Conservation (phyloP, 129 eudicot genomes). For the Pittosporum tobira region DNA sequence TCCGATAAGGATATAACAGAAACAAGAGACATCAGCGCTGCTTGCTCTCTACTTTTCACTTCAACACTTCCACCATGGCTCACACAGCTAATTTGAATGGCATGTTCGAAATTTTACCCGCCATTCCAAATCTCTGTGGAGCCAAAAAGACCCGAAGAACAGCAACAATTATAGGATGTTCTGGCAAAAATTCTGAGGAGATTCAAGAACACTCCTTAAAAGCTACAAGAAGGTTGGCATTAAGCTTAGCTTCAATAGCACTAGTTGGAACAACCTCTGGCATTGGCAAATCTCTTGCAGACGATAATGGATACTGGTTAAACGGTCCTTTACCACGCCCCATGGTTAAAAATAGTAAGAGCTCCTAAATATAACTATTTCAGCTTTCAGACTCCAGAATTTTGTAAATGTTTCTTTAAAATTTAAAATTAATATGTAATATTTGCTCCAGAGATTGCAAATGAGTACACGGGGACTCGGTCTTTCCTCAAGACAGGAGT, state of each 20-base stretch:
- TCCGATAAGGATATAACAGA: constrained; percentile 3
- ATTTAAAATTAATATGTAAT: not conserved
- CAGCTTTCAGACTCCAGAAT: not conserved
- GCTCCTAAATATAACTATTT: not conserved
- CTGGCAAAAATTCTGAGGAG: constrained; percentile 31
- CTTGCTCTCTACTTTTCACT: constrained; percentile 15
- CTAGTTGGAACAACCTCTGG: constrained; percentile 33
- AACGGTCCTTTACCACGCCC: constrained; percentile 52
- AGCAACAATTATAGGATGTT: constrained; percentile 9
- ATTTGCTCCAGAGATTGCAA: constrained; percentile 40
- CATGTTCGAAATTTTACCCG: constrained; percentile 34
- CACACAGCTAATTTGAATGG: constrained; percentile 37
- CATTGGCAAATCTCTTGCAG: constrained; percentile 43
- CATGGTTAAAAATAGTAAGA: constrained; percentile 36
- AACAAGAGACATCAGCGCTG: constrained; percentile 10
- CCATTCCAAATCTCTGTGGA: constrained; percentile 33
- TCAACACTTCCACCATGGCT: constrained; percentile 29
- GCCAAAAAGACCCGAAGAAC: constrained; percentile 12
- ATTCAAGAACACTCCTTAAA: constrained; percentile 22
- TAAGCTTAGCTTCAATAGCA: constrained; percentile 64
- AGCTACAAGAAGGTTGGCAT: constrained; percentile 42
- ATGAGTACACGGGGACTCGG: constrained; percentile 76
- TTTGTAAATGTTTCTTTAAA: not conserved
- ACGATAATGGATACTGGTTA: constrained; percentile 67
- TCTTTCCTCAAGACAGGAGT: constrained; percentile 62